A percentile compares a stretch with the other conserved stretches of the same genome.
Conservation (phyloP, 169 alveolate genomes). For the Eimeria zaria region DNA sequence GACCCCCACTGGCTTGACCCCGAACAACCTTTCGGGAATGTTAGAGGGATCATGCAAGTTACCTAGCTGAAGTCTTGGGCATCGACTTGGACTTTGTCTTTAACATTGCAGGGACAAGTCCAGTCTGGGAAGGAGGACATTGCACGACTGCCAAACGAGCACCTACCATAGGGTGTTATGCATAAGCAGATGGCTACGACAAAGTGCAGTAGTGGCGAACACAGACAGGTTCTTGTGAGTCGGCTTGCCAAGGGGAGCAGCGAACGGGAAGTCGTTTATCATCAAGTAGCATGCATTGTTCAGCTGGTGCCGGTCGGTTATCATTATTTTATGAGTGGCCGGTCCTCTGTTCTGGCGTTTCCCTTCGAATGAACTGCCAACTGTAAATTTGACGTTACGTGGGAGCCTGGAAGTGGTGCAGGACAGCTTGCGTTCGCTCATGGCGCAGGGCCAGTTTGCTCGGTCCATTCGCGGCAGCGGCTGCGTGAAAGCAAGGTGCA, state of each 20-base stretch:
- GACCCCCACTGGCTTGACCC: not conserved
- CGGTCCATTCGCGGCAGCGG: not conserved
- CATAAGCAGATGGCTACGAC: conserved; percentile 12
- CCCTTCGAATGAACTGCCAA: not conserved
- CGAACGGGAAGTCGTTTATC: not conserved
- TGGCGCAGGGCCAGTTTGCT: not conserved
- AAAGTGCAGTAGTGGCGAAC: not conserved
- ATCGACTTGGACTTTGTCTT: not conserved
- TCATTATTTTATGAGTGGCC: not conserved
- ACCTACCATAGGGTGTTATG: not conserved
- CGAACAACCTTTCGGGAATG: too few relatives aligned
- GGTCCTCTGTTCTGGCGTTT: not conserved
- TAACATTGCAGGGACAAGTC: not conserved
- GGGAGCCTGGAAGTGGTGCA: not conserved
- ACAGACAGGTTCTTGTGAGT: conserved; percentile 18
- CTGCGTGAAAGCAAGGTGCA: not conserved
- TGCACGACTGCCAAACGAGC: not conserved
- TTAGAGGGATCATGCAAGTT: not conserved
- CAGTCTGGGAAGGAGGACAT: not conserved
- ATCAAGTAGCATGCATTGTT: not conserved
- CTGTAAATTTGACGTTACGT: not conserved
- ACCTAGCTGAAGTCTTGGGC: not conserved
- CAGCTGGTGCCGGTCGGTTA: too few relatives aligned
- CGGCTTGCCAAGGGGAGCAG: not conserved
- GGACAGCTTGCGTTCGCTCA: not conserved